Percentiles rank a stretch among this genome's conserved stretches.
These are phyloP conservation scores for Aspergillus quadrilineatus DNA, from an alignment of 2,329 filamentous ascomycete genomes.

Conservation along the genomic window DNA sequence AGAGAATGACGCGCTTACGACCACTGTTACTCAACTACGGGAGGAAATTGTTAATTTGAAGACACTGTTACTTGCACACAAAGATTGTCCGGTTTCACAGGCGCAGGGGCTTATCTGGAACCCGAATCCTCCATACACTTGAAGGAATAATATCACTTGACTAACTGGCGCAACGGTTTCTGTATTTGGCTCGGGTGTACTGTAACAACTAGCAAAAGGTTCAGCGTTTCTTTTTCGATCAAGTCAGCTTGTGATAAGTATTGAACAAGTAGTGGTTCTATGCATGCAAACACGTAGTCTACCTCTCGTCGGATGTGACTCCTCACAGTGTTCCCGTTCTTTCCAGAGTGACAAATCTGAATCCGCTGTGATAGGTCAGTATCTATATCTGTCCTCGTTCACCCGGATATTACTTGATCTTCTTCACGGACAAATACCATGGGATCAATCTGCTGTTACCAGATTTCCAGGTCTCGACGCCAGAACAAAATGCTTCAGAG, in stretches of 20 bases:
- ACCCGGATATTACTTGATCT: too few relatives aligned
- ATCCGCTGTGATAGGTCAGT: not conserved
- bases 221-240: not conserved
- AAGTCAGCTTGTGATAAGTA: not conserved
- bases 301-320: not conserved
- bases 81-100: constrained; percentile 91
- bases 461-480: too few relatives aligned
- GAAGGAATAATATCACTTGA: constrained; percentile 8
- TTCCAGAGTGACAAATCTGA: not conserved
- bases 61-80: constrained; percentile 87
- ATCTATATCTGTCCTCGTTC: too few relatives aligned
- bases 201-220: constrained; percentile 11
- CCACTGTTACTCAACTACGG: constrained; percentile 77
- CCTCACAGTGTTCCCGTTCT: not conserved
- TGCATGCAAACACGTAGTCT: not conserved
- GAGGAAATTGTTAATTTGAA: constrained; percentile 96
- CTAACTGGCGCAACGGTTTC: not conserved
- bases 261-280: not conserved
- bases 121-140: constrained; percentile 14
- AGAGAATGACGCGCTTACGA: constrained; percentile 84
- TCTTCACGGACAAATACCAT: too few relatives aligned
- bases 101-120: constrained; percentile 65
- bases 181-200: not conserved
- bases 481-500: too few relatives aligned
- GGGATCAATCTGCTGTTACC: too few relatives aligned